Evolutionary conservation across 495 filamentous ascomycete species (phyloP), one percentile per base, ranked within the genome.

Genomic region (Hypoxylon fragiforme): DNA sequence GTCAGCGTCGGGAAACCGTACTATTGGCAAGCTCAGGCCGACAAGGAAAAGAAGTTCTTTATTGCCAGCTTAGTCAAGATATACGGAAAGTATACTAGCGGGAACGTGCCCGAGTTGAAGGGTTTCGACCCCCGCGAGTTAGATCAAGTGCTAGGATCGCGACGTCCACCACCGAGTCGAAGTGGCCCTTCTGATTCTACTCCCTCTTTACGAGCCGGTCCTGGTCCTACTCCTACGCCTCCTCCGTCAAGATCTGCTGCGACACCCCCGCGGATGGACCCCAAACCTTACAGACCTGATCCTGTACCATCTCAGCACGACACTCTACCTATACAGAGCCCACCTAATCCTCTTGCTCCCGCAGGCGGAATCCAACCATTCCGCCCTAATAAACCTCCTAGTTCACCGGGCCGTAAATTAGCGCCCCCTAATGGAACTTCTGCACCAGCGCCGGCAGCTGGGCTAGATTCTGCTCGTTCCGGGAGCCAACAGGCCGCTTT

Each of bases 41-140:
- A 86, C 37, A 96, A 95, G 73, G 94, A 97, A 70, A 97, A 97
- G 77, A 91, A 95, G 48, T 97, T 96, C 73, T 98, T 98, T 69
- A 95, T 97, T 64, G 88, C 86, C 19, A 95, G 90, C 64, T 69
- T 97, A 54, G 81, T 97, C 52, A 97, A 97, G 72, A 96, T 98
- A 30, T 98, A 87, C 67, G 86, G 82, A 50, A 97, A 97, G 66
- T 98, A 97, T 65, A 97, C 95, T 8, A 88, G 89, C 19, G 94
- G 95, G 7, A 88, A 83, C 51, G 70, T 86, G 16, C 94, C 94
- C 15, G 80, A 83, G 28, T 73, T 98, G 13, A 77, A 82, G 36
- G 92, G 92, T 6, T 97, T 97, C 68, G 87, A 88, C 60, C 77
- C 85, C 26, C 83, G 79, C 32, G 91, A 96, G 70, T 78, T 84